Evolutionary conservation across 768 basidiomycete species (phyloP), one percentile per base, ranked within the genome.

Genomic region (Lactarius quietus): DNA sequence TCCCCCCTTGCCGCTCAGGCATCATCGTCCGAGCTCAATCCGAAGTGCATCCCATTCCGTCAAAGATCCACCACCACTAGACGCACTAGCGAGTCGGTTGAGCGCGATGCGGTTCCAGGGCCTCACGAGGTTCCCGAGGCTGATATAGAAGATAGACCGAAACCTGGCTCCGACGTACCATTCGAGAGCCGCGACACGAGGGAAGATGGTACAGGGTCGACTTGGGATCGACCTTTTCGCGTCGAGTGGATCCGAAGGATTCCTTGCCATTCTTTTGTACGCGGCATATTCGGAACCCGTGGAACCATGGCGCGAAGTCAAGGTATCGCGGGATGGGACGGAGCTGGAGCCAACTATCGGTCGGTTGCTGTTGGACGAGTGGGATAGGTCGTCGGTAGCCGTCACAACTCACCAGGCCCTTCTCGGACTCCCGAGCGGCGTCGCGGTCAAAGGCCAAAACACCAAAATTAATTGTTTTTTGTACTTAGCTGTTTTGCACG

Each of bases 281-380:
- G 38, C 83, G 87, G 31, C 89, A 93, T 72, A 75, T 97, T 59
- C 86, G 92, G 45, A 98, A 98, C 73, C 88, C 89, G 3, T 98
- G 95, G 94, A 98, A 98, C 70, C 85, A 92, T 69, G 91, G 90
- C 79, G 85, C 57, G 87, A 91, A 71, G 82, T 92, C 54, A 90
- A 92, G 78, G 85, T 92, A 9, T 93, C 91, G 15, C 80, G 92
- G 55, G 93, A 95, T 73, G 95, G 95, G 20, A 97, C 95, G 1
- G 95, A 98, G 73, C 74, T 98, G 23, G 95, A 98, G 73, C 93
- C 95, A 3, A 72, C 71, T 1, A 83, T 92, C 18, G 92, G 91
- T 28, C 81, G 85, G 69, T 79, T 75, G 67, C 74, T 95, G 43
- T 60, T 95, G 62, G 85, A 86, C 6, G 88, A 90, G 69, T 94